Base-by-base conservation (phyloP, 257 asterid genomes). In the Solanum appendiculatum region DNA sequence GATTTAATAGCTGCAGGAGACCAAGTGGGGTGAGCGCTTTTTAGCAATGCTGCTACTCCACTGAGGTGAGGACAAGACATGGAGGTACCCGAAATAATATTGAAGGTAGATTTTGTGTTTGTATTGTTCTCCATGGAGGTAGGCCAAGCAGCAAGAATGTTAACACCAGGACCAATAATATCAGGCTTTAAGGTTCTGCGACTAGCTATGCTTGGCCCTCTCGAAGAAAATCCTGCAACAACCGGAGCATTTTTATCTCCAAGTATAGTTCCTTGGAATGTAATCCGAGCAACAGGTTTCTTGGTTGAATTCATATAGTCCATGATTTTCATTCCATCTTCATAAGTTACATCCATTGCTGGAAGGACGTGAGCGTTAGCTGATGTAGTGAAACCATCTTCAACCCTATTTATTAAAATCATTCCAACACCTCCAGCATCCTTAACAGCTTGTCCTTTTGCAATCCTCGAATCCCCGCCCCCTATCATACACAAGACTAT, bases 171-270 rank as follows among this genome's bases (percentile, higher is more conserved):
- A 39, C 95, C 94, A 9, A 93, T 46, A 14, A 94, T 91, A 12
- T 94, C 96, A 4, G 96, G 98, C 68, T 94, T 94, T 15, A 94
- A 73, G 44, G 93, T 93, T 5, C 96, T 94, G 0, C 75, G 94
- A 69, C 92, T 92, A 2, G 40, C 54, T 1, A 0, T 0, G 85
- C 66, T 92, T 0, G 98, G 97, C 2, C 98, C 98, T n/a, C 95
- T 82, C 1, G 95, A 85, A 1, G 95, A 94, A 81, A 90, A 94
- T 2, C 74, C 80, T 1, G 94, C 92, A 23, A 93, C 93, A 1
- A 39, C 33, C 0, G 96, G 98, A 31, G 93, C 94, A 9, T 80
- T 78, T 16, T 63, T 27, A 8, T 90, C 92, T 0, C 94, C 95
- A 1, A 89, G 82, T 11, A 90, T 36, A 2, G 95, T 93, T 68